phyloP scores from a whole-genome alignment of 139 green algal species.

The Chlorella sp. region DNA sequence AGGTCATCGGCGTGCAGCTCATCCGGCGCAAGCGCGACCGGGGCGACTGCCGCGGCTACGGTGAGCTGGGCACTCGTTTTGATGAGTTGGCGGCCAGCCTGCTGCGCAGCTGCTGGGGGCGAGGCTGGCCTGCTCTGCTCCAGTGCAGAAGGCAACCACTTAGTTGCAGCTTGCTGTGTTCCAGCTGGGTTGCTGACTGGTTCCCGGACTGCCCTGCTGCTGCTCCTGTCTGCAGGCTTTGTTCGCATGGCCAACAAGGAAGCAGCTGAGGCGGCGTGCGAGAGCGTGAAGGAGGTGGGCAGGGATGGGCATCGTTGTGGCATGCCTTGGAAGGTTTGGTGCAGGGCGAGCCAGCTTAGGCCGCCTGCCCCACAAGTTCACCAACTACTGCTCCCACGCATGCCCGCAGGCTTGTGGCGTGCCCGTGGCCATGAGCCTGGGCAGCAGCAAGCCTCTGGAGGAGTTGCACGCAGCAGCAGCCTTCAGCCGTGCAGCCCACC shows the following conservation, averaged over 20 bases:
- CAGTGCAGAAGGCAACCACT: not conserved
- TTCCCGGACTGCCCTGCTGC: too few species aligned
- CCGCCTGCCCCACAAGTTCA: too few species aligned
- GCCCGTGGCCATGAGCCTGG: constrained; percentile 11
- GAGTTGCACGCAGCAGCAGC: not conserved
- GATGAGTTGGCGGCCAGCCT: not conserved
- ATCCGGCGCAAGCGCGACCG: constrained; percentile 23
- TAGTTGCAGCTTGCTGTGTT: too few species aligned
- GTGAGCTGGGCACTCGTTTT: not conserved
- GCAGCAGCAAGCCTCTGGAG: not conserved
- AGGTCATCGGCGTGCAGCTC: constrained; percentile 32
- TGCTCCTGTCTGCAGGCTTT: constrained; percentile 9
- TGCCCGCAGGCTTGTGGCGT: constrained; percentile 22
- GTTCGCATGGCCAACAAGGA: constrained; percentile 7
- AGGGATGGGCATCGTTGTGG: too few species aligned
- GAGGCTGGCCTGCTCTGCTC: not conserved
- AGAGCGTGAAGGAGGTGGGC: constrained; percentile 23
- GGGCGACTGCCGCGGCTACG: constrained; percentile 35
- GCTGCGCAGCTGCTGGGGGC: not conserved
- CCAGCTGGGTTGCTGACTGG: too few species aligned
- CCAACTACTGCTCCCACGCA: too few species aligned
- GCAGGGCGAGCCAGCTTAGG: too few species aligned
- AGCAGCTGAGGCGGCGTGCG: not conserved
- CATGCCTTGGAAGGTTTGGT: too few species aligned
- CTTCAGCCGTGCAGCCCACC: not conserved